A percentile compares a stretch with the other conserved stretches of the same genome.
Evolutionary conservation across 1,139 yeast genomes (phyloP).

Genomic region (Scheffersomyces cryptocercus): DNA sequence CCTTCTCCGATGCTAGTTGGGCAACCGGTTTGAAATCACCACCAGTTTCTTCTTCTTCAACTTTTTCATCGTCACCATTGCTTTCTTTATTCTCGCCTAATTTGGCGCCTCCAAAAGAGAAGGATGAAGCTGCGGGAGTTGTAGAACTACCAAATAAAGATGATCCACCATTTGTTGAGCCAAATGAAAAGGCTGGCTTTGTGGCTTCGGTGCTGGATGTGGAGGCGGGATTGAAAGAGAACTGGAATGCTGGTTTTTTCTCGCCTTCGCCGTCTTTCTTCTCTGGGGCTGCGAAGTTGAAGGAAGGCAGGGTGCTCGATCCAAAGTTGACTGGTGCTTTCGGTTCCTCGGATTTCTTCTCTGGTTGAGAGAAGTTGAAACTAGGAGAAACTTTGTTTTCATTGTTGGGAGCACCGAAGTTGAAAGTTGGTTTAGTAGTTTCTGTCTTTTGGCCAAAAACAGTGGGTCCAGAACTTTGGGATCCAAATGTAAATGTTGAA

Average conservation of each 20-base stretch:
- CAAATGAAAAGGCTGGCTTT: constrained; percentile 22
- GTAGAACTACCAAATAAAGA: constrained; percentile 13
- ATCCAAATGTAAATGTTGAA: constrained; percentile 10
- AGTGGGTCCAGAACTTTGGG: constrained; percentile 3
- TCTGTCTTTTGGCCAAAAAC: background rate
- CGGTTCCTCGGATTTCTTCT: background rate
- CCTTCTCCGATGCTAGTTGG: constrained; percentile 41
- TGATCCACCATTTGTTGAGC: constrained; percentile 12
- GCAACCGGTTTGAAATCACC: constrained; percentile 51
- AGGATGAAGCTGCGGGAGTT: constrained; percentile 15
- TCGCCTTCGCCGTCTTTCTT: no score
- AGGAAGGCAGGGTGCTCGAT: constrained; percentile 1
- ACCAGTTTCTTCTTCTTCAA: constrained; percentile 42
- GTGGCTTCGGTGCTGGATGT: constrained; percentile 2
- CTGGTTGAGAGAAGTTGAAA: background rate
- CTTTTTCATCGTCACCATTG: constrained; percentile 25
- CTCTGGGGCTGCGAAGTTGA: background rate
- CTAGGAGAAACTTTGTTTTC: background rate
- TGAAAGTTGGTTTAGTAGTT: constrained; percentile 1
- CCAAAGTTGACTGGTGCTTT: background rate
- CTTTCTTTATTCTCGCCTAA: constrained; percentile 4
- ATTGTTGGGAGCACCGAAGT: background rate
- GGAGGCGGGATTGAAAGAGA: background rate
- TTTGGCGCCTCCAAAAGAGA: constrained; percentile 17
- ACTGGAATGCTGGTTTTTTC: background rate